Evolutionary conservation across 352 stramenopile genomes (phyloP).

Genomic region (Salisapilia sapeloensis): DNA sequence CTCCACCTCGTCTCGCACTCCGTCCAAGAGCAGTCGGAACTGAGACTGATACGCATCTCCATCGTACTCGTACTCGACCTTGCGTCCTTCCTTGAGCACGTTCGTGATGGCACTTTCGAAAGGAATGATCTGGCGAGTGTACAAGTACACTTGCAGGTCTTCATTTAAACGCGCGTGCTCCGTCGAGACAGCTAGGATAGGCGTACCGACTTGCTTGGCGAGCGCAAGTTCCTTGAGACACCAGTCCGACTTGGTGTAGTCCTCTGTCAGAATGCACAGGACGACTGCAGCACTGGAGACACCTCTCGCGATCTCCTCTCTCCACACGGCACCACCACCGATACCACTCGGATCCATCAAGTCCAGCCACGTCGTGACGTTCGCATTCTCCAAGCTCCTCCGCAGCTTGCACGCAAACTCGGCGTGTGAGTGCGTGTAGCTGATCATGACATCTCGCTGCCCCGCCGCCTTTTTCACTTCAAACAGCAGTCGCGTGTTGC

Average conservation of each 20-base stretch:
- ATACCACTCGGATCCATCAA: slow-evolving; percentile 77
- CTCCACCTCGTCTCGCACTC: slow-evolving; percentile 70
- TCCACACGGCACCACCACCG: slow-evolving; percentile 61
- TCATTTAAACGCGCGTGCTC: slow-evolving; percentile 49
- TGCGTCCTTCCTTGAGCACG: slow-evolving; percentile 27
- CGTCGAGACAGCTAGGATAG: slow-evolving; percentile 55
- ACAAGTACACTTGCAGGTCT: slow-evolving; percentile 70
- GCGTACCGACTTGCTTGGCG: slow-evolving; percentile 64
- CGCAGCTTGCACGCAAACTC: slow-evolving; percentile 73
- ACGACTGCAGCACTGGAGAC: slow-evolving; percentile 65
- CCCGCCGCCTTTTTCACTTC: slow-evolving; percentile 68
- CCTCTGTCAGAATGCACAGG: slow-evolving; percentile 59
- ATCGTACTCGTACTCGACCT: slow-evolving; percentile 74
- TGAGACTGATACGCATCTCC: slow-evolving; percentile 49
- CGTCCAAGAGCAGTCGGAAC: slow-evolving; percentile 61
- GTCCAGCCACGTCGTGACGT: slow-evolving; percentile 76
- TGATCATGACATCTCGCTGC: slow-evolving; percentile 75
- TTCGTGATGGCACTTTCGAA: slow-evolving; percentile 51
- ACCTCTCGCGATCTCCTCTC: slow-evolving; percentile 60
- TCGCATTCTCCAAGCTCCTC: slow-evolving; percentile 40
- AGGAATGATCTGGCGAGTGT: slow-evolving; percentile 64
- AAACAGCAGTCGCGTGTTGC: slow-evolving; percentile 57
- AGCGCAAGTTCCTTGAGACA: slow-evolving; percentile 72
- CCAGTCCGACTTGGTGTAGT: slow-evolving; percentile 68
- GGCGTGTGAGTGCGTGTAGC: slow-evolving; percentile 69